These are phyloP conservation scores for Fusarium poae DNA, from an alignment of 2,329 filamentous ascomycete genomes.

Conservation along the genomic window DNA sequence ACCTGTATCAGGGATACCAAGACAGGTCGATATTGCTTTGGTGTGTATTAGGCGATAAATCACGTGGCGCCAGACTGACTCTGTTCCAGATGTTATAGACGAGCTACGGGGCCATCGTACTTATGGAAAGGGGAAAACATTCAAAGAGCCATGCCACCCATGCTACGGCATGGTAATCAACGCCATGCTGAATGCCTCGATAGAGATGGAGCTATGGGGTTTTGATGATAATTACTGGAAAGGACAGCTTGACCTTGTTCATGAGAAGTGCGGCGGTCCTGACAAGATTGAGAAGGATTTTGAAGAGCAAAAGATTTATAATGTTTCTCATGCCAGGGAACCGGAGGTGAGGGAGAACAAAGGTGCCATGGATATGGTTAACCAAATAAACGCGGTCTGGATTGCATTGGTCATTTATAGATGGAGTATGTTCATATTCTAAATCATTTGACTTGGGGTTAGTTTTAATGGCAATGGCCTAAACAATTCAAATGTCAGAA, in stretches of 20 bases:
- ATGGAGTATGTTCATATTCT: not conserved
- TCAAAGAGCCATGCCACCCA: not conserved
- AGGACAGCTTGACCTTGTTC: not conserved
- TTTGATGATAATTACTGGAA: not conserved
- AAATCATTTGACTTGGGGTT: too few relatives aligned
- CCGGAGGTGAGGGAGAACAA: not conserved
- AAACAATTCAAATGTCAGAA: too few relatives aligned
- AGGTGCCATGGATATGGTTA: fast-evolving
- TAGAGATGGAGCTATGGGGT: not conserved
- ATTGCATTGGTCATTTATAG: not conserved
- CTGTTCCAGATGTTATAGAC: not conserved
- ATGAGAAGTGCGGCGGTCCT: not conserved
- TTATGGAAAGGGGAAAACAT: not conserved
- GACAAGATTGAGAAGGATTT: not conserved
- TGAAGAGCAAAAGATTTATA: not conserved
- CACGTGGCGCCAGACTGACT: not conserved
- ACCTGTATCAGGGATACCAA: not conserved
- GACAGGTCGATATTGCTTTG: not conserved
- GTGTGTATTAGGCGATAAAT: fast-evolving
- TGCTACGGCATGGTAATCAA: not conserved
- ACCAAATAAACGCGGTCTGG: not conserved
- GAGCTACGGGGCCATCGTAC: not conserved
- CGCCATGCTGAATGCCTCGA: not conserved
- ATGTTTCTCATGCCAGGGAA: not conserved
- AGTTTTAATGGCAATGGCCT: too few relatives aligned